Evolutionary conservation across 345 rosid species (phyloP).

Genomic region (Pistacia vera): DNA sequence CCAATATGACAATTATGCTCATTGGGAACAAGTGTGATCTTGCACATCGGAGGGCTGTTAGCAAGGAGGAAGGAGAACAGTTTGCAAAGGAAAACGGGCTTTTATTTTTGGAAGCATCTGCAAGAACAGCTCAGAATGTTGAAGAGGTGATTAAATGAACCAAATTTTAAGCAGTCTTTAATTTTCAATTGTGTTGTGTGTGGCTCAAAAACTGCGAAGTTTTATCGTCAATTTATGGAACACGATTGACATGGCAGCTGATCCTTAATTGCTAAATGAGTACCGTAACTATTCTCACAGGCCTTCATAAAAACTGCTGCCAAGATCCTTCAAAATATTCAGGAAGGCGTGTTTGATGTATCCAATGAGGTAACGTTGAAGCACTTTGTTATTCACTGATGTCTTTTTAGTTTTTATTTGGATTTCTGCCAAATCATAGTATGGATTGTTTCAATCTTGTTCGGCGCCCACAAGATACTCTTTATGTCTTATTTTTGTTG

Average conservation of each 20-base stretch:
- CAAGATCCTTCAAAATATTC: conserved; percentile 88
- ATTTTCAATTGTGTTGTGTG: not conserved
- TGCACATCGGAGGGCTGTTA: conserved; percentile 85
- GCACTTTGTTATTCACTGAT: not conserved
- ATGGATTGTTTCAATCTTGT: not conserved
- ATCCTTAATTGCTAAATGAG: not conserved
- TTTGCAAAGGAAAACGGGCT: conserved; percentile 96
- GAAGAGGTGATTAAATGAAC: conserved; percentile 64
- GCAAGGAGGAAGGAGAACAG: conserved; percentile 98
- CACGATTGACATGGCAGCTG: not conserved
- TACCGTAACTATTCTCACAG: conserved; percentile 34
- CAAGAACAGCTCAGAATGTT: conserved; percentile 96
- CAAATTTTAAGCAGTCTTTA: not conserved
- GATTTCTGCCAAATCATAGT: not conserved
- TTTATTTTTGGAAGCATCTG: conserved; percentile 92
- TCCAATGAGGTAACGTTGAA: conserved; percentile 69
- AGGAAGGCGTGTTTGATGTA: conserved; percentile 84
- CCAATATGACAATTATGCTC: conserved; percentile 93
- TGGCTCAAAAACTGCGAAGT: not conserved
- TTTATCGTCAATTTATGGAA: not conserved
- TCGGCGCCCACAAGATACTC: not conserved
- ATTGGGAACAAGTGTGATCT: conserved; percentile 94
- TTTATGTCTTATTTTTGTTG: not conserved
- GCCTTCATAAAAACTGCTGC: conserved; percentile 91
- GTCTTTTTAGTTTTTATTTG: not conserved